phyloP scores from a whole-genome alignment of 768 basidiomycete genomes.

The Lentinula aciculospora region DNA sequence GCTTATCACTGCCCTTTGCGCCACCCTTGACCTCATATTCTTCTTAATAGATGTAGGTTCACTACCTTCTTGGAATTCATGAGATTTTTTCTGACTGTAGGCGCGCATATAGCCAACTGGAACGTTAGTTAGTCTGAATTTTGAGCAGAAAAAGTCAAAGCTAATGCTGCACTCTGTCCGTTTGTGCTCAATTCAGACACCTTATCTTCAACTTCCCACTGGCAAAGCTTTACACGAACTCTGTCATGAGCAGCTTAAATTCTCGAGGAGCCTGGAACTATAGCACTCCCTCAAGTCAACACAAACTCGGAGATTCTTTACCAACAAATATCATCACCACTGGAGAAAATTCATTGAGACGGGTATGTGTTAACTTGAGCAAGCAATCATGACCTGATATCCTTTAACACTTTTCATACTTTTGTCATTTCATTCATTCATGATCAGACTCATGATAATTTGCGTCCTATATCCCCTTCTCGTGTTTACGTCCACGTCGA shows the following conservation, averaged over 20 bases:
- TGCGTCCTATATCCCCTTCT: neutral
- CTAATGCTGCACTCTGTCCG: neutral
- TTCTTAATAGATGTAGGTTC: slow-evolving; percentile 18
- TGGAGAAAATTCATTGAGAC: neutral
- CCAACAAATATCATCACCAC: slow-evolving; percentile 1
- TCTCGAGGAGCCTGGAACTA: slow-evolving; percentile 25
- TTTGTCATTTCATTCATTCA: too few species aligned
- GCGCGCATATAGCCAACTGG: slow-evolving; percentile 7
- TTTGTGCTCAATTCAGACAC: slow-evolving; percentile 18
- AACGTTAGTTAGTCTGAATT: slow-evolving; percentile 1
- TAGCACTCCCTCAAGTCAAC: neutral
- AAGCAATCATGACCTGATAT: neutral
- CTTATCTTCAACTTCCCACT: slow-evolving; percentile 29
- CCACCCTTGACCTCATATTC: slow-evolving; percentile 21
- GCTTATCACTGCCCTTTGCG: slow-evolving; percentile 25
- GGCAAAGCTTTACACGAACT: slow-evolving; percentile 31
- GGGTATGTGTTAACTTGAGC: neutral
- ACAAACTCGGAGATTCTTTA: neutral
- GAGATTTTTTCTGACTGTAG: neutral
- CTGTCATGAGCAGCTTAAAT: slow-evolving; percentile 28
- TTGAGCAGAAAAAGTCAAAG: neutral
- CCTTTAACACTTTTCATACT: too few species aligned
- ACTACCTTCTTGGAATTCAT: neutral
- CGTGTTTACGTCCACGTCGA: slow-evolving; percentile 23
- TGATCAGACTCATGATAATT: too few species aligned